These are phyloP conservation scores for Takashimella koratensis DNA, from an alignment of 1,284 basidiomycete species.

Conservation along the genomic window DNA sequence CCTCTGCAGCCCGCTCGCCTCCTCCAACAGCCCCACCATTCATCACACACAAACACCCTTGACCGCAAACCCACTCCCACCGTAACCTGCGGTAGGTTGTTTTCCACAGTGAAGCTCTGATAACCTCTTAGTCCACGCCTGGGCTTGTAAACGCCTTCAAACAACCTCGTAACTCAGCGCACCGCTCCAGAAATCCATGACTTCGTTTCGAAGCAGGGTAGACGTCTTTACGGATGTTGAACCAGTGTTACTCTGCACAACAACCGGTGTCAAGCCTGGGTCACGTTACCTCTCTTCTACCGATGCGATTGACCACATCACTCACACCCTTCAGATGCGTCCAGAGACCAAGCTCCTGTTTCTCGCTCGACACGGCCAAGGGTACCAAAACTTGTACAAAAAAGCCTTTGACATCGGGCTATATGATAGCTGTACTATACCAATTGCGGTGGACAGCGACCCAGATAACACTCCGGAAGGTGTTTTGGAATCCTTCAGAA, in stretches of 20 bases:
- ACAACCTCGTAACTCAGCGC: no score
- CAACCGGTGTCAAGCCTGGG: neutral
- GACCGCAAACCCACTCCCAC: no score
- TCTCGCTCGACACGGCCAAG: neutral
- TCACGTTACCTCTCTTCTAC: no score
- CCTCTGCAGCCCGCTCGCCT: no score
- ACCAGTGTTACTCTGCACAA: neutral
- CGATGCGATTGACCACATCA: neutral
- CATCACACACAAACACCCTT: no score
- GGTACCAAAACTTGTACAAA: neutral
- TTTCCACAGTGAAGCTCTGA: no score
- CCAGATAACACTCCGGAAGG: neutral
- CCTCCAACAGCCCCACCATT: no score
- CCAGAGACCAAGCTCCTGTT: neutral
- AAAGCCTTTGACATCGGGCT: neutral
- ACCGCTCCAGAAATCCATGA: neutral
- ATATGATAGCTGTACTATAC: neutral
- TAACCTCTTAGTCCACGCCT: no score
- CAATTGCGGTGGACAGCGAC: neutral
- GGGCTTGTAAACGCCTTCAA: no score
- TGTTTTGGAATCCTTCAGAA: neutral
- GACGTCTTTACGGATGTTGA: neutral
- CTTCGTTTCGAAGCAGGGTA: neutral
- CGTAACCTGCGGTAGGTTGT: no score
- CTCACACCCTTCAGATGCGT: neutral